Evolutionary conservation across 768 basidiomycete genomes (phyloP), one percentile per base, ranked within the genome.

Genomic region (Pisolithus orientalis): DNA sequence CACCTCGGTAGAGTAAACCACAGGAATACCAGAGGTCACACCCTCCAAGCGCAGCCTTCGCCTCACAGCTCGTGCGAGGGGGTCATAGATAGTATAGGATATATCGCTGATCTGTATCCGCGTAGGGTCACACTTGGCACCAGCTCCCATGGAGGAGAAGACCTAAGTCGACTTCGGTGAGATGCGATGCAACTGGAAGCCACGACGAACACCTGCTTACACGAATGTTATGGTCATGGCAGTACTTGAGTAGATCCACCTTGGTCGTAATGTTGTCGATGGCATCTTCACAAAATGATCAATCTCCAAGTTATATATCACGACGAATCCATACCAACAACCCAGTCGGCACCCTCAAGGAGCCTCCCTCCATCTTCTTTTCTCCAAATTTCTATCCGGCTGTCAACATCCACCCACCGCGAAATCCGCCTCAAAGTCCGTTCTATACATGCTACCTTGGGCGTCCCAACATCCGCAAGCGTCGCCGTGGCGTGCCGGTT

Each of bases 231-330:
- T 86, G 75, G 51, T 85, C 80, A 60, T 88, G 80, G 61, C 95
- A 99, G 67, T 94, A 87, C 52, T 88, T 83, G 7, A 99, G 78
- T 42, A 98, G 75, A 61, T 98, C 94, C 10, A 96, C 92, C 66
- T 99, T 98, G 0, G 95, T 95, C 44, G 88, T 80, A 56, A 98
- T 95, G 63, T 99, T 98, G 70, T 98, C 95, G 53, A 98, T 99
- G 5, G 94, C 94, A 68, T 99, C 95, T 83, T 60, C 5, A 50
- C n/a, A 8, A 25, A 49, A 57, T 31, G 39, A 44, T 10, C 43
- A 54, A 17, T 42, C 29, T 40, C 50, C 16, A 51, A 49, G 32
- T 51, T 32, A 11, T 9, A 49, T 24, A 27, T 50, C 32, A 45
- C 40, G 4, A 46, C 32, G 21, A 21, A 6, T 6, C n/a, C 80